Base-by-base conservation (phyloP, 2,329 filamentous ascomycete species). In the Annulohypoxylon truncatum region DNA sequence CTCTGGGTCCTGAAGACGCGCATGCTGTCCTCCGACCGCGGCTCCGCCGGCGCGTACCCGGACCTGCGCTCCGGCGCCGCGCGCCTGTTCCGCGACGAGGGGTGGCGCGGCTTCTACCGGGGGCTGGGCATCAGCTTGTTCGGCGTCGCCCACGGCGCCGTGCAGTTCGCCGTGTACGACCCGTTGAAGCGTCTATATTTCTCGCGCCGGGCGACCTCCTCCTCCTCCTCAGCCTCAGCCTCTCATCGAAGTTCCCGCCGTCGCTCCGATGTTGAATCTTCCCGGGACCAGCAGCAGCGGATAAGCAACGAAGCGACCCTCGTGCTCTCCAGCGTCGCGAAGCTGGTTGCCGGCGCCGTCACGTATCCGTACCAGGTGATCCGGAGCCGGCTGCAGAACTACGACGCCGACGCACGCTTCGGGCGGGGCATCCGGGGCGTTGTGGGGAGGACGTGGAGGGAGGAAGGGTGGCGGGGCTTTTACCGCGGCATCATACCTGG, bases 1-100 rank as follows among this genome's bases (percentile, higher is more conserved):
- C 90, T 99, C 73, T 99, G 96, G 96, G 96, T 99, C 2, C 89
- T 99, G 78, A 98, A 98, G 83, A 98, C 95, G 7, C 91, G 96
- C 68, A 98, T 99, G 94, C 84, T 98, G 22, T 93, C 94, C 28
- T 94, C 92, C 3, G 92, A 96, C 71, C 87, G 88, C 52, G 84
- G 87, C 58, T 85, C 89, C 4, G 87, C 85, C 1, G 93, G 93
- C 12, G 96, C 95, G 1, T 99, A 99, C 79, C 85, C 87, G 13
- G 90, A 88, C 70, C 92, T 97, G 83, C 81, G 84, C 70, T 85
- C 89, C 51, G 96, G 96, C 26, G 86, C 90, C 1, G 79, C 78
- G 35, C 85, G 88, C 46, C 87, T 99, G 18, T 86, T 90, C 73
- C 80, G 79, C 15, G 85, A 84, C 2, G 94, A 98, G 76, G 96